Evolutionary conservation across 148 eudicot genomes (phyloP).

Genomic region (Beta vulgaris): DNA sequence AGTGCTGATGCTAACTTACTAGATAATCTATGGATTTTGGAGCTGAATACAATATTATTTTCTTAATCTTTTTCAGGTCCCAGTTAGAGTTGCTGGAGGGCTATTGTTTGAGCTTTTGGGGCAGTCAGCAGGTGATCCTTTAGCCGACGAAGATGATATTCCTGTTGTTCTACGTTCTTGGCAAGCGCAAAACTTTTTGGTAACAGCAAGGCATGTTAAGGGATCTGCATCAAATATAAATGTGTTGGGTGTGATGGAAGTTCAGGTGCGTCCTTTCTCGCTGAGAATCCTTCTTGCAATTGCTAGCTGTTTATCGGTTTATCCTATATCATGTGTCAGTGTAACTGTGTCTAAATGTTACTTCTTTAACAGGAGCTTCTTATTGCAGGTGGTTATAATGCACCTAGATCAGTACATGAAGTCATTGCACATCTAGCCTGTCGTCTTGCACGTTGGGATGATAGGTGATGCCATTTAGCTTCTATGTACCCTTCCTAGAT

Average conservation of each 20-base stretch:
- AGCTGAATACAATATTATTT: constrained; percentile 10
- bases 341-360: neutral
- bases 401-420: constrained; percentile 70
- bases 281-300: neutral
- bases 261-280: constrained; percentile 47
- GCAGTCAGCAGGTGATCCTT: constrained; percentile 88
- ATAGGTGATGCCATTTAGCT: constrained; percentile 44
- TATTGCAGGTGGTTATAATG: constrained; percentile 69
- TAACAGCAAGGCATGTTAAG: constrained; percentile 77
- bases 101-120: constrained; percentile 91
- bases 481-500: neutral
- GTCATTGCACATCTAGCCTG: constrained; percentile 71
- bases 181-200: constrained; percentile 86
- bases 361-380: constrained; percentile 62
- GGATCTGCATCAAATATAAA: constrained; percentile 66
- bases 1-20: neutral
- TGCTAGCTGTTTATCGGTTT: neutral
- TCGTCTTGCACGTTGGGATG: constrained; percentile 96
- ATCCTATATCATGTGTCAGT: neutral
- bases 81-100: constrained; percentile 94
- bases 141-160: constrained; percentile 69
- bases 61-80: constrained; percentile 47
- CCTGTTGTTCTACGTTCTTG: constrained; percentile 91
- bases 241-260: constrained; percentile 87
- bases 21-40: neutral